Conservation (phyloP, 352 stramenopile genomes). For the Phytophthora sojae region DNA sequence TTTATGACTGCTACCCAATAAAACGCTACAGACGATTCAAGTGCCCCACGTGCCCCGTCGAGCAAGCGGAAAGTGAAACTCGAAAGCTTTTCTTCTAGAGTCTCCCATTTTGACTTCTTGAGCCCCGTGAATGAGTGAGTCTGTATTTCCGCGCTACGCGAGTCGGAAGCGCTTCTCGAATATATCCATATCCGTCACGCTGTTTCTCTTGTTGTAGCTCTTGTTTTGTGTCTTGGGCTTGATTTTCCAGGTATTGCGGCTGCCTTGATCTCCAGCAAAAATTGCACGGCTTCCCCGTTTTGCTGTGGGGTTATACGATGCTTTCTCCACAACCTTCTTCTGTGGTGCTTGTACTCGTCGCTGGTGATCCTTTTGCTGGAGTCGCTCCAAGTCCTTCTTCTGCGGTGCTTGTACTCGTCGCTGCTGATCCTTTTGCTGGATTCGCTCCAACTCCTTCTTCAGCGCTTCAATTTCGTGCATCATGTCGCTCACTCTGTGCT, state of each 20-base stretch:
- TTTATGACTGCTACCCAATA: neutral
- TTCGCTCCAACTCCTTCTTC: constrained; percentile 24
- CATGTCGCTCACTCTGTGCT: constrained; percentile 27
- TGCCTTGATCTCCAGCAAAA: constrained; percentile 5
- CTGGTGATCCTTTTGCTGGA: constrained; percentile 25
- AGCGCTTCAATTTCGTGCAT: constrained; percentile 27
- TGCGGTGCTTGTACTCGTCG: constrained; percentile 2
- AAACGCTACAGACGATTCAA: constrained; percentile 74
- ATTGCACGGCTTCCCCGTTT: neutral
- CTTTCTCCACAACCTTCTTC: constrained; percentile 9
- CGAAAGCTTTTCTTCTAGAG: constrained; percentile 77
- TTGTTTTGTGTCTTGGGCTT: constrained; percentile 7
- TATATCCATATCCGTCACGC: constrained; percentile 46
- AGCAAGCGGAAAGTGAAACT: constrained; percentile 81
- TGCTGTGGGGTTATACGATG: neutral
- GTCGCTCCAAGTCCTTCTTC: constrained; percentile 6
- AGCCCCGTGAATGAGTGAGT: constrained; percentile 15
- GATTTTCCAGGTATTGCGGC: constrained; percentile 3
- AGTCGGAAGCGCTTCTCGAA: constrained; percentile 50
- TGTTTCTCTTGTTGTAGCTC: constrained; percentile 22
- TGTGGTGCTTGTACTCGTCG: constrained; percentile 2
- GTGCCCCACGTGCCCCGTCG: constrained; percentile 86
- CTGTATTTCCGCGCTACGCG: constrained; percentile 21
- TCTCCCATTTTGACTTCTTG: constrained; percentile 18
- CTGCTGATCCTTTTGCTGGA: constrained; percentile 25